Conservation (phyloP, 129 eudicot genomes). For the Centella asiatica region DNA sequence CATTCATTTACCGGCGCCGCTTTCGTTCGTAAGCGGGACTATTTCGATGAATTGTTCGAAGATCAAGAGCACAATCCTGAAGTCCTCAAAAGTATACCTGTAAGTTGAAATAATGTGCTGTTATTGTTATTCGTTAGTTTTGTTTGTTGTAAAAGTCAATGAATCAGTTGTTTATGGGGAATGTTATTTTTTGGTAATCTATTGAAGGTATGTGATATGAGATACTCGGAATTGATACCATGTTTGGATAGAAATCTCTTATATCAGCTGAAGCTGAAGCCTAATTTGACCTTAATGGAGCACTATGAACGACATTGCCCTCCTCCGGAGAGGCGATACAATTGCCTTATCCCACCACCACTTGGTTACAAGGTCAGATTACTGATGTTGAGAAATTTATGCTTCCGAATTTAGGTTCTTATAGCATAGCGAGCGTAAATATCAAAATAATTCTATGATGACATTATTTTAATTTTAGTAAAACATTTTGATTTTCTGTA, state of each 20-base stretch:
- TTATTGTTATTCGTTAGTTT: neutral
- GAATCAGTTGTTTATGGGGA: neutral
- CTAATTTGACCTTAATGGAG: slow-evolving; percentile 78
- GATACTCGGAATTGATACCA: slow-evolving; percentile 76
- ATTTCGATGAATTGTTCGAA: slow-evolving; percentile 44
- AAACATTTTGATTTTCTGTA: no score
- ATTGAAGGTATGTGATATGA: slow-evolving; percentile 75
- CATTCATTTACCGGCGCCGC: no score
- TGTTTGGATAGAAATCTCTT: slow-evolving; percentile 81
- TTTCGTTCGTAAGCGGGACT: slow-evolving; percentile 35
- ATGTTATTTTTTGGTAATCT: neutral
- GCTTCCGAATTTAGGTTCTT: neutral
- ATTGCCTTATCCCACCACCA: slow-evolving; percentile 90
- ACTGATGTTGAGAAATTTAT: neutral
- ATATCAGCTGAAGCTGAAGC: slow-evolving; percentile 61
- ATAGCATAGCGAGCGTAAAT: no score
- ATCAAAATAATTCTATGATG: no score
- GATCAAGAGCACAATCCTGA: slow-evolving; percentile 52
- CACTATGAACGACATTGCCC: slow-evolving; percentile 96
- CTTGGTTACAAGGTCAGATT: slow-evolving; percentile 66
- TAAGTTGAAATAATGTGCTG: slow-evolving; percentile 17
- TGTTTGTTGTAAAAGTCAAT: neutral
- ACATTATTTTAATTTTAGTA: no score
- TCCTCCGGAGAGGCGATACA: slow-evolving; percentile 55
- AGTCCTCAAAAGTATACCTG: slow-evolving; percentile 66